Percentiles rank a stretch among this genome's conserved stretches.
Conservation (phyloP, 805 yeast species). For the Isabelozyma gotoi region DNA sequence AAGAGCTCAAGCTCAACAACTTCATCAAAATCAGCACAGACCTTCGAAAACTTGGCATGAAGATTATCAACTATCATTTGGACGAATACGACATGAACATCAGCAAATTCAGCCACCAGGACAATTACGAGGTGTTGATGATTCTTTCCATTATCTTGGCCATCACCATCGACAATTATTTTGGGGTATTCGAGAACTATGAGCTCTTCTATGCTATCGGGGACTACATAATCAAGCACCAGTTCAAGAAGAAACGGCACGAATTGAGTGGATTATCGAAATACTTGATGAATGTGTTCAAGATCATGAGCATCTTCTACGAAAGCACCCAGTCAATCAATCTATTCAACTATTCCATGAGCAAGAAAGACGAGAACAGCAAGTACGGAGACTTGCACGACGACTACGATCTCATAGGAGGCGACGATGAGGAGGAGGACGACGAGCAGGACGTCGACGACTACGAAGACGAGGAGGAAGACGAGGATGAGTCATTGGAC, state of each 20-base stretch:
- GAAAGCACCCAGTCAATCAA: slow-evolving; percentile 52
- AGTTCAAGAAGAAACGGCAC: slow-evolving; percentile 17
- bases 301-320: slow-evolving; percentile 35
- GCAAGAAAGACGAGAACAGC: slow-evolving; percentile 29
- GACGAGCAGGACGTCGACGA: slow-evolving; percentile 13
- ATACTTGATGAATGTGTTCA: slow-evolving; percentile 27
- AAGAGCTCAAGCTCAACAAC: slow-evolving; percentile 16
- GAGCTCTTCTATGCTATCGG: slow-evolving; percentile 43
- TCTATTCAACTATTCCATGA: slow-evolving; percentile 43
- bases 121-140: slow-evolving; percentile 30
- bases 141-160: slow-evolving; percentile 36
- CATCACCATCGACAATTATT: slow-evolving; percentile 36
- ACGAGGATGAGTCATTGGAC: slow-evolving; percentile 10
- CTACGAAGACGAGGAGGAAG: too few species aligned
- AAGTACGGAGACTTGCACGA: slow-evolving; percentile 48
- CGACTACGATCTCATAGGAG: slow-evolving; percentile 28
- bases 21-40: slow-evolving; percentile 29
- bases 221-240: slow-evolving; percentile 25
- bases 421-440: slow-evolving; percentile 11
- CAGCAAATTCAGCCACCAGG: slow-evolving; percentile 8
- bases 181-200: slow-evolving; percentile 42
- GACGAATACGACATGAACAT: slow-evolving; percentile 37
- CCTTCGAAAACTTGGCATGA: slow-evolving; percentile 34
- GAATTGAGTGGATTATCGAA: slow-evolving; percentile 18
- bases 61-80: slow-evolving; percentile 36